Conservation (phyloP, 179 eudicot species). For the Corrigiola litoralis region DNA sequence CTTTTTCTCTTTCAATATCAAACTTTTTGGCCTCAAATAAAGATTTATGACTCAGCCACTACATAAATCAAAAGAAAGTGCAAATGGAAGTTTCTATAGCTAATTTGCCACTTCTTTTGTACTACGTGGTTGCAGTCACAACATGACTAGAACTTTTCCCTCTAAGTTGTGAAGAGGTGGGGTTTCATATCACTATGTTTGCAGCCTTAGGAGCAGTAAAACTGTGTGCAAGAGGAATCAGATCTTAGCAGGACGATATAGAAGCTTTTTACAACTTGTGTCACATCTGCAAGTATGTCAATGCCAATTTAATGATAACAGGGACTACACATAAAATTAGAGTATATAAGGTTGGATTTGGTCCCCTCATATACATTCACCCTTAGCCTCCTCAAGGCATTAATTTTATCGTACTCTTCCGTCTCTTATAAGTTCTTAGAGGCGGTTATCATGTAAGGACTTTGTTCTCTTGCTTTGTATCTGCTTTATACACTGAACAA, state of each 20-base stretch:
- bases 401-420: not conserved
- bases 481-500: not conserved
- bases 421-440: not conserved
- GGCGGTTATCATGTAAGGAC: not conserved
- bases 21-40: no score
- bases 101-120: no score
- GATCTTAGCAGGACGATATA: not conserved
- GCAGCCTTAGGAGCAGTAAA: no score
- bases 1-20: no score
- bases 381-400: not conserved
- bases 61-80: no score
- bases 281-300: slow-evolving; percentile 3
- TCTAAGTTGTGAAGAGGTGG: no score
- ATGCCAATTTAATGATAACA: not conserved
- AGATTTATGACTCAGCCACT: no score
- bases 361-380: not conserved
- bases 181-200: no score
- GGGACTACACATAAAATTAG: slow-evolving; percentile 4
- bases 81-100: no score
- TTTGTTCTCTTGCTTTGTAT: not conserved
- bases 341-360: slow-evolving; percentile 5
- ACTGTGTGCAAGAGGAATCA: not conserved
- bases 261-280: not conserved
- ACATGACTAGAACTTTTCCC: no score
- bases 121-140: no score